A percentile compares a stretch with the other conserved stretches of the same genome.
Conservation (phyloP, 2,329 filamentous ascomycete genomes). For the Trematosphaeria pertusa region DNA sequence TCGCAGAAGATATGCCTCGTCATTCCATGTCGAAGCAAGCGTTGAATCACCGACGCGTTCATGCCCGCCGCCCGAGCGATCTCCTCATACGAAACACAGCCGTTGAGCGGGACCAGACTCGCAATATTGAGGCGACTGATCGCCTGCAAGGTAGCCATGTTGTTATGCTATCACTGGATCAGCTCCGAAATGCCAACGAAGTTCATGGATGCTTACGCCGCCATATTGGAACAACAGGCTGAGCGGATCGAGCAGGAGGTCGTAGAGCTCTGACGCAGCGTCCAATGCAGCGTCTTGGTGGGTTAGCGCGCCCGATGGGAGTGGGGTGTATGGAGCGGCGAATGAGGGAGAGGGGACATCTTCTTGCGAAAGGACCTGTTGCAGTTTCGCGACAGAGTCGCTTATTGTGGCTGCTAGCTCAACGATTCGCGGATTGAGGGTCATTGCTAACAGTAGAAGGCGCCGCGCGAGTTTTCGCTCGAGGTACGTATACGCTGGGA, state of each 20-base stretch:
- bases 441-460: too few species aligned
- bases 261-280: background rate
- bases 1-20: background rate
- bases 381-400: background rate
- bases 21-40: constrained; percentile 1
- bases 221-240: background rate
- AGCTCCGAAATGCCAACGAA: background rate
- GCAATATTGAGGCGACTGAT: background rate
- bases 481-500: too few species aligned
- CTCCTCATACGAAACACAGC: background rate
- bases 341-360: background rate
- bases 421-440: too few species aligned
- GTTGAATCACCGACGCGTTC: background rate
- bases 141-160: background rate
- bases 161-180: background rate
- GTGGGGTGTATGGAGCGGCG: background rate
- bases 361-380: background rate
- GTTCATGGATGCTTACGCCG: background rate
- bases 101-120: background rate
- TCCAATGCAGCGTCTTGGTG: background rate
- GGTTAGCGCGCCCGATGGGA: background rate
- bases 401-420: background rate
- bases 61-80: background rate
- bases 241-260: background rate
- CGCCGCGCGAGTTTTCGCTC: too few species aligned